A percentile compares a stretch with the other conserved stretches of the same genome.
These are phyloP conservation scores for Wickerhamiella galacta DNA, from an alignment of 805 yeast species.

Conservation along the genomic window DNA sequence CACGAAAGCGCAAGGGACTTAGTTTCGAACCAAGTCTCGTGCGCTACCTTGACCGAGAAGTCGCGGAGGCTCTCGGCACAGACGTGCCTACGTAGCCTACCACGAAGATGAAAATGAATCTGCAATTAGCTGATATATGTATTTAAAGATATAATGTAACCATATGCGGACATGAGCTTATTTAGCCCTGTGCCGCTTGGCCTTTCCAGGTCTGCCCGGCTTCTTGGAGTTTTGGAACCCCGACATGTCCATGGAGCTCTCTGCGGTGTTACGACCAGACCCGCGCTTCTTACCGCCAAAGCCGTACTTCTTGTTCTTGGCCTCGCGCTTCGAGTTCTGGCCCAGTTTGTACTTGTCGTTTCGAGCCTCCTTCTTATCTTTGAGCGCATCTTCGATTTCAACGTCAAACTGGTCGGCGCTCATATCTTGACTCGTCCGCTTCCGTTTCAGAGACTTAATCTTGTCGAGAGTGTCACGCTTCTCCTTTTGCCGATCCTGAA, in stretches of 20 bases:
- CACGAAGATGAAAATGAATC: too few relatives aligned
- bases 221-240: constrained; percentile 38
- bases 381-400: constrained; percentile 78
- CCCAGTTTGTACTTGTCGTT: constrained; percentile 25
- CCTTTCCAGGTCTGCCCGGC: constrained; percentile 25
- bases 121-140: too few relatives aligned
- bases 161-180: too few relatives aligned
- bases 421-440: constrained; percentile 64
- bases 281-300: constrained; percentile 64
- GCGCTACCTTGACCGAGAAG: constrained; percentile 47
- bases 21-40: constrained; percentile 51
- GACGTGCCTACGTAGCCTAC: too few relatives aligned
- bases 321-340: constrained; percentile 49
- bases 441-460: constrained; percentile 78
- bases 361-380: constrained; percentile 31
- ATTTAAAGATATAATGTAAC: too few relatives aligned
- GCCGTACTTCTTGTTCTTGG: constrained; percentile 62
- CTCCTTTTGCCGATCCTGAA: constrained; percentile 85
- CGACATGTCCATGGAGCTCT: constrained; percentile 50
- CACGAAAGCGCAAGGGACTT: constrained; percentile 76
- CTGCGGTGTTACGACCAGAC: constrained; percentile 54
- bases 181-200: constrained; percentile 7
- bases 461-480: constrained; percentile 80
- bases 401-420: constrained; percentile 66
- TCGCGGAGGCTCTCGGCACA: too few relatives aligned